Evolutionary conservation across 139 green algal genomes (phyloP).

Genomic region (Chlamydomonas sphaeroides): DNA sequence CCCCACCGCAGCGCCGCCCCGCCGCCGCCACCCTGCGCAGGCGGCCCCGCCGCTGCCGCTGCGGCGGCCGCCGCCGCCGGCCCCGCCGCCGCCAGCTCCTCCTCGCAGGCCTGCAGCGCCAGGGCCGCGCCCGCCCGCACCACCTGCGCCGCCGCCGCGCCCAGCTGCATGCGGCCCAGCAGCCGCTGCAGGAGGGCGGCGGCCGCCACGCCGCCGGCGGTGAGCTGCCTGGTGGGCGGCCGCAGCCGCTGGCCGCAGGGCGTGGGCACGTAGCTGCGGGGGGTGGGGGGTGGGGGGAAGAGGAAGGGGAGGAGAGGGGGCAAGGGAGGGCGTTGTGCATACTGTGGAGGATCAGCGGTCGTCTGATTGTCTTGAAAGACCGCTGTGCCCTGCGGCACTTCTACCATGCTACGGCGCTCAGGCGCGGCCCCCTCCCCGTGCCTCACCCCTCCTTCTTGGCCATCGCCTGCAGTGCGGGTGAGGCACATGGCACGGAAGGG

Average conservation of each 20-base stretch:
- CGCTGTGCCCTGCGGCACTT: no score
- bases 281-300: no score
- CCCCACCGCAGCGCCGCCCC: not conserved
- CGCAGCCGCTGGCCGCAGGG: constrained; percentile 12
- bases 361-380: no score
- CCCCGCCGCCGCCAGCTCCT: not conserved
- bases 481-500: not conserved
- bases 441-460: constrained; percentile 37
- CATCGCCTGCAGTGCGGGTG: not conserved
- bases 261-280: not conserved
- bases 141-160: not conserved
- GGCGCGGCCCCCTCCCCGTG: no score
- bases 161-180: constrained; percentile 16
- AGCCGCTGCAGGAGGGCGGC: constrained; percentile 14
- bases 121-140: constrained; percentile 30
- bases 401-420: no score
- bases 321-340: no score
- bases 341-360: no score
- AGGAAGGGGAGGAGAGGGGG: no score
- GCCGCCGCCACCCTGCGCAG: not conserved
- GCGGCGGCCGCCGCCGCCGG: not conserved
- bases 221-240: not conserved
- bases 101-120: not conserved
- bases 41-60: not conserved
- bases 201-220: not conserved